Percentiles rank a stretch among this genome's conserved stretches.
Evolutionary conservation across 768 basidiomycete species (phyloP).

Genomic region (Roridomyces roridus): DNA sequence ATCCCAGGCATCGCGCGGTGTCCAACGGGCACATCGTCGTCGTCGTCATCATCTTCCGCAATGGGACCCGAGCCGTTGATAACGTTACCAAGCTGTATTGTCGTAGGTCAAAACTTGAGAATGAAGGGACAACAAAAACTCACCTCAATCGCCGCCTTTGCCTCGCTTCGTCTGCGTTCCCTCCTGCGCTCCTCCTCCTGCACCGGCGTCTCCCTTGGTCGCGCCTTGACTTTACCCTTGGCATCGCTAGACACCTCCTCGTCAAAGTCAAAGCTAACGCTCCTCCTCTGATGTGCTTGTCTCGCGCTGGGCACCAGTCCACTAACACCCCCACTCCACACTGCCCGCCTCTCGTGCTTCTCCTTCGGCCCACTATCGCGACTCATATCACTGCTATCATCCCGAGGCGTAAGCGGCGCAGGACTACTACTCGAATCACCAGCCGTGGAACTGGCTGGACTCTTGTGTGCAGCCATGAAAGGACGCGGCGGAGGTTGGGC

Average conservation of each 20-base stretch:
- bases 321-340: conserved; percentile 43
- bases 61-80: conserved; percentile 79
- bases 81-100: conserved; percentile 79
- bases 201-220: conserved; percentile 38
- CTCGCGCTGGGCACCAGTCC: conserved; percentile 32
- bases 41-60: conserved; percentile 52
- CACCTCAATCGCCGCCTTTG: conserved; percentile 89
- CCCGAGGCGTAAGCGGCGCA: conserved; percentile 78
- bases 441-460: conserved; percentile 86
- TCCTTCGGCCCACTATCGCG: conserved; percentile 25
- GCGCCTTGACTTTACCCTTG: conserved; percentile 32
- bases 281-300: conserved; percentile 57
- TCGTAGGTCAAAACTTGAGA: conserved; percentile 4
- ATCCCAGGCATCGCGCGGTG: conserved; percentile 39
- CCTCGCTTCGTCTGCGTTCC: conserved; percentile 80
- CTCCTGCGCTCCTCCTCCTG: conserved; percentile 63
- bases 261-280: conserved; percentile 79
- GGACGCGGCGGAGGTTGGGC: conserved; percentile 22
- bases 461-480: conserved; percentile 50
- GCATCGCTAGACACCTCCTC: conserved; percentile 46
- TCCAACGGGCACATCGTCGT: conserved; percentile 53
- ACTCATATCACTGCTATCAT: conserved; percentile 73
- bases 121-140: conserved; percentile 31
- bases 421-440: conserved; percentile 83
- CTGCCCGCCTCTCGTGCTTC: conserved; percentile 25